A percentile compares a stretch with the other conserved stretches of the same genome.
phyloP scores from a whole-genome alignment of 208 protist species.

The Kentomonas sorsogonicus region DNA sequence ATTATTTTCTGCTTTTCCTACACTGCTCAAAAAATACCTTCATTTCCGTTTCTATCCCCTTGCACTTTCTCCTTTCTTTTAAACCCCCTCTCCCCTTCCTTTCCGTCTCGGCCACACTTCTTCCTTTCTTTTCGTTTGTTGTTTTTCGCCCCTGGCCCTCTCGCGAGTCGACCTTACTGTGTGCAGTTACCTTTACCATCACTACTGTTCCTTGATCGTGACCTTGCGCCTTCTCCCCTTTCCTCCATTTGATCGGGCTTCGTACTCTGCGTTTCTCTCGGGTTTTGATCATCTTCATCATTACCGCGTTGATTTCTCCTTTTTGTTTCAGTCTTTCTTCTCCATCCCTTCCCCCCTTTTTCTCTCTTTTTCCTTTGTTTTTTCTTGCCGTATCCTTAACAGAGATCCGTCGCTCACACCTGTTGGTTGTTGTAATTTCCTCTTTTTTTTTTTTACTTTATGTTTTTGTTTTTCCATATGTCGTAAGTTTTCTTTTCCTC shows the following conservation, averaged over 20 bases:
- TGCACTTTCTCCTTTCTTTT: too few relatives aligned
- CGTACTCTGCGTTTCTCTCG: neutral
- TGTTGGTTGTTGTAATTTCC: neutral
- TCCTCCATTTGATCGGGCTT: neutral
- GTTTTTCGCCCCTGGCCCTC: too few relatives aligned
- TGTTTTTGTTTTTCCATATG: slow-evolving; percentile 9
- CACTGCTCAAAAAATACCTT: neutral
- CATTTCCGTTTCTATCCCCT: slow-evolving; percentile 4
- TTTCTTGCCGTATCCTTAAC: slow-evolving; percentile 4
- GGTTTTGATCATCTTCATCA: neutral
- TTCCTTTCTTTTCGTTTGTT: slow-evolving; percentile 6
- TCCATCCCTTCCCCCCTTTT: slow-evolving; percentile 3
- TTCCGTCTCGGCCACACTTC: neutral
- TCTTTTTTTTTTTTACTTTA: slow-evolving; percentile 26
- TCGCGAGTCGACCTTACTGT: too few relatives aligned
- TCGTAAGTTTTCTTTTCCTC: slow-evolving; percentile 8
- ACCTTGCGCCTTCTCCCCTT: neutral
- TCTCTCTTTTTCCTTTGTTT: slow-evolving; percentile 10
- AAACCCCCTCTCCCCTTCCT: too few relatives aligned
- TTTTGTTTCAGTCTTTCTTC: slow-evolving; percentile 8
- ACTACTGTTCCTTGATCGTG: neutral
- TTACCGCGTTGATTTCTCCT: neutral
- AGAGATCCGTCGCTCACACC: neutral
- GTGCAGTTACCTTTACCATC: neutral
- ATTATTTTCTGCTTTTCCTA: neutral